A percentile compares a stretch with the other conserved stretches of the same genome.
These are phyloP conservation scores for Trametes coccinea DNA, from an alignment of 768 basidiomycete species.

Conservation along the genomic window DNA sequence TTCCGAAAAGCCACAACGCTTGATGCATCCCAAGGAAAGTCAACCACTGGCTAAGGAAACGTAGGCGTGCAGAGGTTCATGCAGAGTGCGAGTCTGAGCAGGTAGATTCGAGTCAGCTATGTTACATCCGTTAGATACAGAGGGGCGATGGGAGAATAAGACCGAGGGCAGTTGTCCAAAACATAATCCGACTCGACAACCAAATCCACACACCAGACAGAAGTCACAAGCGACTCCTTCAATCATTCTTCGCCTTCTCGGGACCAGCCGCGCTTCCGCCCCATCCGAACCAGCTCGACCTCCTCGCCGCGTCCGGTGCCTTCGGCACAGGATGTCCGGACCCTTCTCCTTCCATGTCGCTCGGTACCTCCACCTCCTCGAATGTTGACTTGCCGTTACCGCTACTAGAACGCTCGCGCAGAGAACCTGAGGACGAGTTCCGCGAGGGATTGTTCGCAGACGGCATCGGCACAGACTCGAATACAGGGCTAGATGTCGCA, in stretches of 20 bases:
- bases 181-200: background rate
- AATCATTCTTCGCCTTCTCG: conserved; percentile 54
- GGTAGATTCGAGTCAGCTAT: background rate
- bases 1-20: no score
- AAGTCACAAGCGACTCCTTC: background rate
- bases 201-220: background rate
- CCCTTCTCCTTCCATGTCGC: conserved; percentile 63
- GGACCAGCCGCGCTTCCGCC: conserved; percentile 42
- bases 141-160: background rate
- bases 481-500: conserved; percentile 26
- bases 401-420: conserved; percentile 49
- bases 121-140: conserved; percentile 1
- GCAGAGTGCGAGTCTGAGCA: background rate
- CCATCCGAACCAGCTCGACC: conserved; percentile 58
- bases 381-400: conserved; percentile 41
- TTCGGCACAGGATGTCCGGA: conserved; percentile 13
- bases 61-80: no score
- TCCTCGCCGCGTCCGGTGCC: conserved; percentile 32
- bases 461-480: conserved; percentile 33
- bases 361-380: conserved; percentile 72
- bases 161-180: background rate
- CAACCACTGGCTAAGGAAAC: no score
- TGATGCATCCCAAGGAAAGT: no score
- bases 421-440: conserved; percentile 39
- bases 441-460: conserved; percentile 33